Percentiles rank a stretch among this genome's conserved stretches.
These are phyloP conservation scores for Apophysomyces elegans DNA, from an alignment of 371 early-diverging fungal species.

Conservation along the genomic window DNA sequence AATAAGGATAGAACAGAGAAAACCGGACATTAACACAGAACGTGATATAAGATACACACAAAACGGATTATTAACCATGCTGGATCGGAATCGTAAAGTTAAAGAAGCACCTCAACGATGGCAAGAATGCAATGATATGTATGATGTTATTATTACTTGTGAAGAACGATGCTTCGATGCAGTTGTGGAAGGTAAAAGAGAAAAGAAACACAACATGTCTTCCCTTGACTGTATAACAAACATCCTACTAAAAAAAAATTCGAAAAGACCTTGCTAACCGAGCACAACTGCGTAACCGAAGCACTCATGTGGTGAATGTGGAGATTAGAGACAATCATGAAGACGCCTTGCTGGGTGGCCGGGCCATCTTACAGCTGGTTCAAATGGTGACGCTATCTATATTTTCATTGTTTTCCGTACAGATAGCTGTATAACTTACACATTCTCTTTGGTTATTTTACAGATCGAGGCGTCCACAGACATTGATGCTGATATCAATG, in stretches of 20 bases:
- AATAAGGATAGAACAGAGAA: background rate
- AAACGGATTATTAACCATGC: conserved; percentile 89
- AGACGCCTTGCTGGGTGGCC: conserved; percentile 87
- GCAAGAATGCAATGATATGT: conserved; percentile 78
- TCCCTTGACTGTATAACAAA: too few species aligned
- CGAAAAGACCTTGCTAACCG: conserved; percentile 71
- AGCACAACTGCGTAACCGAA: conserved; percentile 65
- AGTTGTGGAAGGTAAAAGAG: conserved; percentile 81
- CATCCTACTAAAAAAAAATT: background rate
- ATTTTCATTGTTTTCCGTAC: background rate
- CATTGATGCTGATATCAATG: conserved; percentile 83
- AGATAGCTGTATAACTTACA: background rate
- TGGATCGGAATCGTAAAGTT: conserved; percentile 91
- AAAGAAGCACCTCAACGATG: conserved; percentile 90
- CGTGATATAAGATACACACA: conserved; percentile 67
- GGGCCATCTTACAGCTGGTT: conserved; percentile 81
- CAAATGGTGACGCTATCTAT: conserved; percentile 49
- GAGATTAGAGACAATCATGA: conserved; percentile 95
- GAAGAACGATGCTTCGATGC: conserved; percentile 97
- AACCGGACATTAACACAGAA: background rate
- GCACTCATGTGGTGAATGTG: conserved; percentile 95
- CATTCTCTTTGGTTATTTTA: conserved; percentile 2
- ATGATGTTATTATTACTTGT: conserved; percentile 95
- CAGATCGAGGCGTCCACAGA: conserved; percentile 74
- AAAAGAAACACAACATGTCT: too few species aligned